Conservation (phyloP, 345 rosid genomes). For the Boechera retrofracta region DNA sequence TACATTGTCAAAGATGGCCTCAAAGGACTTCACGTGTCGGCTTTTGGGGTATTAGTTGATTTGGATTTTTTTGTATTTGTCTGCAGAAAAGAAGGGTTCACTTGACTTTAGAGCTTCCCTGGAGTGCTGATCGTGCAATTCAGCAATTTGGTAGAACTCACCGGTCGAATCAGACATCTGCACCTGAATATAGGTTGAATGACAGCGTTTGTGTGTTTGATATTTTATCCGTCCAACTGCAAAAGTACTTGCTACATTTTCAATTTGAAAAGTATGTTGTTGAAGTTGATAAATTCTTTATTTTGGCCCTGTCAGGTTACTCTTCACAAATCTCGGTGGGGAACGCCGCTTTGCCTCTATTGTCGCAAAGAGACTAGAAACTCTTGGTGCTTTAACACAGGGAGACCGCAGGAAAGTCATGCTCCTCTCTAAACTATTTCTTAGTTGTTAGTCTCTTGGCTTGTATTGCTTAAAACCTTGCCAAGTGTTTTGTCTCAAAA, state of each 20-base stretch:
- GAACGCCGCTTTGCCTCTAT: slow-evolving; percentile 99
- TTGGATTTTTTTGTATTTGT: slow-evolving; percentile 29
- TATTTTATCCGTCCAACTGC: slow-evolving; percentile 12
- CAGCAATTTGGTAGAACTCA: slow-evolving; percentile 99
- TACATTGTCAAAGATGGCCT: slow-evolving; percentile 18
- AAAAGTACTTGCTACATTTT: slow-evolving; percentile 14
- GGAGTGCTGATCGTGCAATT: slow-evolving; percentile 99
- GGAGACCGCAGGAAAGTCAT: slow-evolving; percentile 90
- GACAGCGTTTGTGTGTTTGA: slow-evolving; percentile 35
- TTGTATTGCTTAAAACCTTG: slow-evolving; percentile 12
- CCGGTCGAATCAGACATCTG: slow-evolving; percentile 98
- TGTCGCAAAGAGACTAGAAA: slow-evolving; percentile 96
- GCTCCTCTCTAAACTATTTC: slow-evolving; percentile 21
- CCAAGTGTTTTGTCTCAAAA: slow-evolving; percentile 34
- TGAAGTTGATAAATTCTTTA: slow-evolving; percentile 30
- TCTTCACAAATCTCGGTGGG: slow-evolving; percentile 95
- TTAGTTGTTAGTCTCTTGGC: slow-evolving; percentile 25
- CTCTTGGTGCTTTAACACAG: slow-evolving; percentile 98
- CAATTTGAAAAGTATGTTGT: slow-evolving; percentile 4
- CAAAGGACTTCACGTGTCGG: slow-evolving; percentile 15
- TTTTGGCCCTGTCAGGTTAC: slow-evolving; percentile 58
- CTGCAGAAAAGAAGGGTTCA: slow-evolving; percentile 93
- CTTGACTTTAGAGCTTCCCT: slow-evolving; percentile 96
- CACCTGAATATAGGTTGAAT: slow-evolving; percentile 90
- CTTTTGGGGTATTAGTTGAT: slow-evolving; percentile 11